Evolutionary conservation across 2,329 filamentous ascomycete genomes (phyloP).

Genomic region (Sporothrix schenckii): DNA sequence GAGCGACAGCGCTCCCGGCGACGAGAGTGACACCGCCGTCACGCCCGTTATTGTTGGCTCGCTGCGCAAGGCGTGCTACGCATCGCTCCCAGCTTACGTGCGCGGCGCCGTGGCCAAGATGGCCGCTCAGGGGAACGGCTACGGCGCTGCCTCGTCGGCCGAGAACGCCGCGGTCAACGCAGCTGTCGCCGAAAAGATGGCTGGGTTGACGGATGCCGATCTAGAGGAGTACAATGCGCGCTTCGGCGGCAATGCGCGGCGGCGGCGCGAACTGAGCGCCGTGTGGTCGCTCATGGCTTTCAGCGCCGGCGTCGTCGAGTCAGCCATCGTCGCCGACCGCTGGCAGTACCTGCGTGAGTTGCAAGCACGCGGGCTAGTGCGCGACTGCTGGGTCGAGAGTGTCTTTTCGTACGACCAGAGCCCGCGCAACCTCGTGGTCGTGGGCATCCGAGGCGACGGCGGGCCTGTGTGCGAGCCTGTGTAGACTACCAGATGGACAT

Average conservation of each 20-base stretch:
- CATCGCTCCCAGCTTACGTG: constrained; percentile 74
- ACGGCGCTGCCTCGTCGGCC: constrained; percentile 39
- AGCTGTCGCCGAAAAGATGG: constrained; percentile 67
- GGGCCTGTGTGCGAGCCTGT: no score
- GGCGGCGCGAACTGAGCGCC: constrained; percentile 80
- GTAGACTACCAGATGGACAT: no score
- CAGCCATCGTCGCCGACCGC: constrained; percentile 84
- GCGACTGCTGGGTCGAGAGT: constrained; percentile 84
- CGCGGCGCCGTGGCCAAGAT: constrained; percentile 80
- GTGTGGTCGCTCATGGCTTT: constrained; percentile 97
- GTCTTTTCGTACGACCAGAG: constrained; percentile 88
- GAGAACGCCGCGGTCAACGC: constrained; percentile 38
- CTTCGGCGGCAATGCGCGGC: constrained; percentile 54
- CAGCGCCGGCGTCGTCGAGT: constrained; percentile 85
- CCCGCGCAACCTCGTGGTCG: constrained; percentile 88
- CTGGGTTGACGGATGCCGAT: constrained; percentile 70
- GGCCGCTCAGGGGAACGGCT: constrained; percentile 32
- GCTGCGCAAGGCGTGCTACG: constrained; percentile 77
- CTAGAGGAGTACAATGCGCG: constrained; percentile 69
- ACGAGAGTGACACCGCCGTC: constrained; percentile 55
- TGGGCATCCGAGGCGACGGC: constrained; percentile 70
- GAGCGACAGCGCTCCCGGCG: constrained; percentile 48
- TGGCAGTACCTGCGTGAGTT: constrained; percentile 88
- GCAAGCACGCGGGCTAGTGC: constrained; percentile 57
- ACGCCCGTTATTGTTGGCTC: constrained; percentile 86